Evolutionary conservation across 768 basidiomycete species (phyloP).

Genomic region (Lanmaoa rubissima): DNA sequence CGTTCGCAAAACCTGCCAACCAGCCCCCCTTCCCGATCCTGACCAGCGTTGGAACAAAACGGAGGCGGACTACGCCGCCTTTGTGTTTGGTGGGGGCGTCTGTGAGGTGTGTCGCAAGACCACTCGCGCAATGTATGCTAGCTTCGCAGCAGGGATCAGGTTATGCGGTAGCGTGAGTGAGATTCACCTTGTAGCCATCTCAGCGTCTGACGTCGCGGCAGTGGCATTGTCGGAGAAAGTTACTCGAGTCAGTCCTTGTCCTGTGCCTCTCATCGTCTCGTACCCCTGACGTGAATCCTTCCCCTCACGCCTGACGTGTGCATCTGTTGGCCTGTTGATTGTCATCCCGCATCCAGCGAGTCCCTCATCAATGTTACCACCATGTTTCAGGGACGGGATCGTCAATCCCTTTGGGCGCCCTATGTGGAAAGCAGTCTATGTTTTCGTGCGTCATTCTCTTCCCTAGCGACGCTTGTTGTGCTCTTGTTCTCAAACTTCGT

Average conservation of each 20-base stretch:
- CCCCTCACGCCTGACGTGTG: too few relatives aligned
- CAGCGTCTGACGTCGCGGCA: not conserved
- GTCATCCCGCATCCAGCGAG: conserved; percentile 7
- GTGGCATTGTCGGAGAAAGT: conserved; percentile 21
- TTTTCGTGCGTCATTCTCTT: conserved; percentile 18
- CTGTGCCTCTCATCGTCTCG: not conserved
- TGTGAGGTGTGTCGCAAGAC: conserved; percentile 54
- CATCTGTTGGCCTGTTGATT: not conserved
- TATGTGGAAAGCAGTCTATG: conserved; percentile 20
- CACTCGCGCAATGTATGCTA: conserved; percentile 40
- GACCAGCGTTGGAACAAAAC: conserved; percentile 36
- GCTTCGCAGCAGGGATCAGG: conserved; percentile 47
- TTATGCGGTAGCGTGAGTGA: conserved; percentile 43
- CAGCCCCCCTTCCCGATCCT: conserved; percentile 42
- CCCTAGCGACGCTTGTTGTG: not conserved
- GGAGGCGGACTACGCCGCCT: conserved; percentile 62
- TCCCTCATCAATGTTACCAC: conserved; percentile 3
- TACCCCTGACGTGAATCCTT: not conserved
- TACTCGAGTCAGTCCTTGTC: conserved; percentile 14
- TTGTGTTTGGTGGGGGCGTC: conserved; percentile 55
- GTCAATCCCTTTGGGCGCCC: conserved; percentile 18
- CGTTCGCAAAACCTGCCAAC: conserved; percentile 40
- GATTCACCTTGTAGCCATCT: not conserved
- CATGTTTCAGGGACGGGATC: not conserved
- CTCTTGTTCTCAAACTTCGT: not conserved